phyloP scores from a whole-genome alignment of 2,329 filamentous ascomycete genomes.

The Claviceps fusiformis region DNA sequence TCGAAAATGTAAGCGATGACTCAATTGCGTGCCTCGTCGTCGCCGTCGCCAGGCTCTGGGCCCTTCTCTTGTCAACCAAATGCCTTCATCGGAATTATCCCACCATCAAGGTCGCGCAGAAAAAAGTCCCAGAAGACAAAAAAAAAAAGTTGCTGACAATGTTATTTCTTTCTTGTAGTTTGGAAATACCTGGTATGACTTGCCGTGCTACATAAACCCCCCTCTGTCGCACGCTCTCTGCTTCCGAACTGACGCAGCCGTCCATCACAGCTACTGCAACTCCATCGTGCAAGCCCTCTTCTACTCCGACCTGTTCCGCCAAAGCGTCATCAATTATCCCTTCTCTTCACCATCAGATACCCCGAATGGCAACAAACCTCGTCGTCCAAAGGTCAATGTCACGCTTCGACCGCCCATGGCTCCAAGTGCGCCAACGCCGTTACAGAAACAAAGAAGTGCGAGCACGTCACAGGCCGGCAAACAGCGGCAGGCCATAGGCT shows the following conservation, averaged over 20 bases:
- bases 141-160: background rate
- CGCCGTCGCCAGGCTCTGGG: background rate
- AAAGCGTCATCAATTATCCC: slow-evolving; percentile 88
- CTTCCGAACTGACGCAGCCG: background rate
- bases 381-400: slow-evolving; percentile 41
- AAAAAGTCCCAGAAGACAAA: background rate
- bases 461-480: slow-evolving; percentile 41
- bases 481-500: slow-evolving; percentile 39
- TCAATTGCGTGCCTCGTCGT: no score
- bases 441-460: slow-evolving; percentile 38
- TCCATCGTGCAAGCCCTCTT: slow-evolving; percentile 96
- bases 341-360: slow-evolving; percentile 55
- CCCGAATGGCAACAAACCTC: slow-evolving; percentile 39
- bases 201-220: background rate
- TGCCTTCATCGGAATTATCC: background rate
- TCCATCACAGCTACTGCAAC: slow-evolving; percentile 70
- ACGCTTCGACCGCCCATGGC: slow-evolving; percentile 44
- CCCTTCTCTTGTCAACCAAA: background rate
- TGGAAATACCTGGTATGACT: slow-evolving; percentile 80
- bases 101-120: background rate
- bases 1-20: slow-evolving; percentile 72
- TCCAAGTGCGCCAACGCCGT: slow-evolving; percentile 26
- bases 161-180: slow-evolving; percentile 44
- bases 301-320: slow-evolving; percentile 86
- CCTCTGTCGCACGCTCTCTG: background rate